Percentiles rank a stretch among this genome's conserved stretches.
Conservation (phyloP, 345 rosid genomes). For the Linum tenue region DNA sequence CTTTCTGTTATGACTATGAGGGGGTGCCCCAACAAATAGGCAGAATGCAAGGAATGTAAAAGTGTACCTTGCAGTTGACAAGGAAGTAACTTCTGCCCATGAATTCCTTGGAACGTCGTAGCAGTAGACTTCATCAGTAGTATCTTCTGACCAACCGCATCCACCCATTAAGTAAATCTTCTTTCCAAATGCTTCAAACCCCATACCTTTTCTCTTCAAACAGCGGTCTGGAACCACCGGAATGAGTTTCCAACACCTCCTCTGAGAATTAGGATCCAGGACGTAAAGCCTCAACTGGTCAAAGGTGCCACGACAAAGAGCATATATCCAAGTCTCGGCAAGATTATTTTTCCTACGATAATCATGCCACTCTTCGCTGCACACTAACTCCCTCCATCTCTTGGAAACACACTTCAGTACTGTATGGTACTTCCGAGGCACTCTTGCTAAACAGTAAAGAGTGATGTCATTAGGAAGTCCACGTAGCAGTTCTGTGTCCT, state of each 20-base stretch:
- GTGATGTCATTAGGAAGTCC: conserved; percentile 70
- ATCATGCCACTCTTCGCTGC: conserved; percentile 39
- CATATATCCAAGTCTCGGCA: conserved; percentile 56
- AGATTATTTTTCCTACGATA: conserved; percentile 41
- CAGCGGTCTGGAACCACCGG: conserved; percentile 32
- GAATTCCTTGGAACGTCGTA: conserved; percentile 48
- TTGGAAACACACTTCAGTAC: conserved; percentile 46
- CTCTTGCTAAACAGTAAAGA: conserved; percentile 61
- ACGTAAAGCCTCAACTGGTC: conserved; percentile 32
- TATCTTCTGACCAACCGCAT: conserved; percentile 66
- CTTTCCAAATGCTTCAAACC: conserved; percentile 56
- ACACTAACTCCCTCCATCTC: conserved; percentile 46
- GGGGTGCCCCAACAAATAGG: neutral
- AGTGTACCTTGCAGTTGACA: conserved; percentile 50
- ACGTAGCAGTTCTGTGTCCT: conserved; percentile 28
- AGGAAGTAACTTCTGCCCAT: conserved; percentile 43
- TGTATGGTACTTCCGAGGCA: conserved; percentile 53
- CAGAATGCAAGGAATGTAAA: neutral
- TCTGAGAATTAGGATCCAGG: conserved; percentile 42
- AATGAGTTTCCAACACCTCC: conserved; percentile 49
- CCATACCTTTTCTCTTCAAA: conserved; percentile 54
- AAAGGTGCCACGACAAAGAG: conserved; percentile 47
- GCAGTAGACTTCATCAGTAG: conserved; percentile 45
- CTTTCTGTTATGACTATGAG: no score
- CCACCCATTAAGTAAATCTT: conserved; percentile 70